These are phyloP conservation scores for Daldinia loculata DNA, from an alignment of 495 filamentous ascomycete genomes.

Conservation along the genomic window DNA sequence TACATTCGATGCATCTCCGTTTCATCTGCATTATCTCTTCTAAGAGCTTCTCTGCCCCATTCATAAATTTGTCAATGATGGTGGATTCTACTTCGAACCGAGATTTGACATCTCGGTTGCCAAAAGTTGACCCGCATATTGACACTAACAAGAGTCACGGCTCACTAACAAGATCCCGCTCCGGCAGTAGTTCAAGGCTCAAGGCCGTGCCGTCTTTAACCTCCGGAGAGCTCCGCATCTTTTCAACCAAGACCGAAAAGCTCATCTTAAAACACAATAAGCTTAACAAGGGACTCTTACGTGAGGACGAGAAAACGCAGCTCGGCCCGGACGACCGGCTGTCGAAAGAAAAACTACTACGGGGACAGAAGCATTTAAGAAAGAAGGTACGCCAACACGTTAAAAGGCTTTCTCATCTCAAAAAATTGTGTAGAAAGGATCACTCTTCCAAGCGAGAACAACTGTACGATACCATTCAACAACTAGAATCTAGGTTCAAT, in stretches of 20 bases:
- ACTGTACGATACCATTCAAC: conserved; percentile 8
- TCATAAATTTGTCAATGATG: neutral
- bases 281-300: conserved; percentile 18
- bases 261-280: neutral
- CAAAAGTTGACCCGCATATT: neutral
- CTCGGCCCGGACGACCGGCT: neutral
- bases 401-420: conserved; percentile 9
- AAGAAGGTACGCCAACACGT: conserved; percentile 7
- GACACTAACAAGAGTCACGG: neutral
- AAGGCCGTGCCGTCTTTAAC: neutral
- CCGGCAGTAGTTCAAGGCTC: neutral
- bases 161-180: neutral
- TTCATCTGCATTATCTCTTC: neutral
- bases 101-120: neutral
- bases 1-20: neutral
- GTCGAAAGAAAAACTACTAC: conserved; percentile 7
- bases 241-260: neutral
- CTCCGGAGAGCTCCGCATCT: neutral
- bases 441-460: conserved; percentile 1
- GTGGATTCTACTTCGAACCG: neutral
- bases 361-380: neutral
- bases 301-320: conserved; percentile 1
- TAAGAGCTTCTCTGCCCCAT: neutral
- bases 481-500: conserved; percentile 18
- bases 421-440: conserved; percentile 2